These are phyloP conservation scores for Thecaphora thlaspeos DNA, from an alignment of 1,284 basidiomycete species.

Conservation along the genomic window DNA sequence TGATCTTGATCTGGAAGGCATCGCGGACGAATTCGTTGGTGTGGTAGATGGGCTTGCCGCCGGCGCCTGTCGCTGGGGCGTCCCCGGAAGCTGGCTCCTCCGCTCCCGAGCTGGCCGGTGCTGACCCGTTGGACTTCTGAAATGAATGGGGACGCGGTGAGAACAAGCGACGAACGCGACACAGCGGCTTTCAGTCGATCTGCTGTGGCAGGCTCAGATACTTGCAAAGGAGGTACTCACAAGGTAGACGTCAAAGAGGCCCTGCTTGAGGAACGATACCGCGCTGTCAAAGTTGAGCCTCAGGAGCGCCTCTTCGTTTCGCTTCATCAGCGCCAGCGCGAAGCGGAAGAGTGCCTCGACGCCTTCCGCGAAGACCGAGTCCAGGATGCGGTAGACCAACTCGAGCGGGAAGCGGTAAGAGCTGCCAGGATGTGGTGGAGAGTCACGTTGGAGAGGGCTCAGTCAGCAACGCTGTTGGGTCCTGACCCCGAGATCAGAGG, in stretches of 20 bases:
- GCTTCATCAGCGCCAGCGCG: slow-evolving; percentile 79
- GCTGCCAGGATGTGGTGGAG: slow-evolving; percentile 3
- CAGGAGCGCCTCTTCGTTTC: slow-evolving; percentile 70
- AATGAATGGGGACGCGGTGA: background rate
- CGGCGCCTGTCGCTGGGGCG: background rate
- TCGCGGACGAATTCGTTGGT: slow-evolving; percentile 50
- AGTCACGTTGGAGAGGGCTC: background rate
- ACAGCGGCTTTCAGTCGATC: no score
- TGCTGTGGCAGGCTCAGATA: no score
- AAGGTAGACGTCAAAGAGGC: slow-evolving; percentile 46
- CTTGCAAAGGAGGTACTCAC: slow-evolving; percentile 1
- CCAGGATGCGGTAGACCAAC: slow-evolving; percentile 91
- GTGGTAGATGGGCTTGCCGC: slow-evolving; percentile 1
- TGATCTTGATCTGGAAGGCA: slow-evolving; percentile 51
- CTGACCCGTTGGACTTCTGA: background rate
- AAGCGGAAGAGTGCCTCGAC: slow-evolving; percentile 97
- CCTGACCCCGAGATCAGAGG: no score
- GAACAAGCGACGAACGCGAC: background rate
- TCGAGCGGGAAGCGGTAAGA: slow-evolving; percentile 81
- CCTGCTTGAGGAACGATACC: slow-evolving; percentile 43
- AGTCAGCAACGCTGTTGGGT: no score
- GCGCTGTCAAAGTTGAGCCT: slow-evolving; percentile 44
- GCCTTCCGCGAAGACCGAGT: slow-evolving; percentile 90
- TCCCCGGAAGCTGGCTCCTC: background rate
- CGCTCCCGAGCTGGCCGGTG: background rate